These are phyloP conservation scores for Solanum chacoense DNA, from an alignment of 305 asterid genomes.

Conservation along the genomic window DNA sequence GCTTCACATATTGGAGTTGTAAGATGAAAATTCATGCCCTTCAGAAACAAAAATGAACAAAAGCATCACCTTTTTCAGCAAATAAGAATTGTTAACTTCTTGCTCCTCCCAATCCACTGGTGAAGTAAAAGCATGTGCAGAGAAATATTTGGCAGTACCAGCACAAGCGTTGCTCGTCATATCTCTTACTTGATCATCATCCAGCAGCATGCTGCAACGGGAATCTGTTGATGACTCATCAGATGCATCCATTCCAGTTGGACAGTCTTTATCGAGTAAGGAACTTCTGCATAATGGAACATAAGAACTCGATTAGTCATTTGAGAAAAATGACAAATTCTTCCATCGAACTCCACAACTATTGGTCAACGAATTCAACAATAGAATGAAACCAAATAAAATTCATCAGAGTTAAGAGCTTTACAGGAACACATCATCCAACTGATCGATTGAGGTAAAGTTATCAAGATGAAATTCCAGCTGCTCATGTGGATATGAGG, in stretches of 20 bases:
- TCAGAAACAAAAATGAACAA: background rate
- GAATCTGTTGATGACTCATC: conserved; percentile 14
- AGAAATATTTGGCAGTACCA: background rate
- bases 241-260: conserved; percentile 7
- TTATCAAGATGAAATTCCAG: background rate
- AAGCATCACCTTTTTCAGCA: conserved; percentile 19
- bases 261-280: conserved; percentile 17
- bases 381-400: background rate
- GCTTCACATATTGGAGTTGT: conserved; percentile 1
- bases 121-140: conserved; percentile 2
- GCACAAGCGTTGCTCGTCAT: conserved; percentile 10
- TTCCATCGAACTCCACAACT: background rate
- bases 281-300: conserved; percentile 22
- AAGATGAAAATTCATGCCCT: background rate
- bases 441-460: background rate
- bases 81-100: conserved; percentile 4
- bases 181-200: conserved; percentile 8
- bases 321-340: background rate
- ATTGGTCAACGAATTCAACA: background rate
- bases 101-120: background rate
- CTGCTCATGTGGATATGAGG: conserved; percentile 1
- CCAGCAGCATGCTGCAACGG: conserved; percentile 3
- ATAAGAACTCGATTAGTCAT: background rate
- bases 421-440: conserved; percentile 3
- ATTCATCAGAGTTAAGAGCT: background rate